A percentile compares a stretch with the other conserved stretches of the same genome.
phyloP scores from a whole-genome alignment of 164 flowering plant genomes.

The Litsea cubeba region DNA sequence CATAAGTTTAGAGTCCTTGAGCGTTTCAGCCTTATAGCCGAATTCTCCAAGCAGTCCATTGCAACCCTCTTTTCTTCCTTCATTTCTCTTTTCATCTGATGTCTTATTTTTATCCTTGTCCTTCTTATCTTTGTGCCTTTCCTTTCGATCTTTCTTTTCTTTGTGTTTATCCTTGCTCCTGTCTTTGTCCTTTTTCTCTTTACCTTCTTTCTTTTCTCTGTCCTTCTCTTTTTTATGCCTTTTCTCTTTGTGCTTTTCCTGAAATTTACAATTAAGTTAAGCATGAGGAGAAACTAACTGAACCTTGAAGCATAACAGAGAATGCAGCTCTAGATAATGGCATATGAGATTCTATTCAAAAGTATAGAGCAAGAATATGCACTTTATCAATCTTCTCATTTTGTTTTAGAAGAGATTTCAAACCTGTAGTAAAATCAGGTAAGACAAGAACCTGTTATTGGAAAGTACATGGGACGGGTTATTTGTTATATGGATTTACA shows the following conservation, averaged over 20 bases:
- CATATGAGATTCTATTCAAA: background rate
- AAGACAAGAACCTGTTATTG: background rate
- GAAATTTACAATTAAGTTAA: constrained; percentile 20
- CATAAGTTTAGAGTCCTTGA: constrained; percentile 34
- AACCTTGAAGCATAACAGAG: background rate
- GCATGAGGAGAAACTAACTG: background rate
- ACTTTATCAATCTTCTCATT: too few relatives aligned
- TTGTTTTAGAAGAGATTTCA: background rate
- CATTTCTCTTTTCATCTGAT: constrained; percentile 23
- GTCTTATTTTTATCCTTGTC: constrained; percentile 33
- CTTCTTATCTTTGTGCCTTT: constrained; percentile 54
- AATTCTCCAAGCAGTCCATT: constrained; percentile 13
- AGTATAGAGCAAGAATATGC: too few relatives aligned
- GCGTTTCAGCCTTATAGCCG: constrained; percentile 12
- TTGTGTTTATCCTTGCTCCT: constrained; percentile 38
- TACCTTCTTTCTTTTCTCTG: constrained; percentile 44
- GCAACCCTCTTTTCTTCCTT: constrained; percentile 8
- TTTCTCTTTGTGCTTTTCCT: constrained; percentile 73
- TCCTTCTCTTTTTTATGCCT: constrained; percentile 56
- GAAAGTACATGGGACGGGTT: background rate
- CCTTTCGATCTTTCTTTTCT: constrained; percentile 68
- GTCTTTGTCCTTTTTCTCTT: constrained; percentile 34
- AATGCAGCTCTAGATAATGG: too few relatives aligned
- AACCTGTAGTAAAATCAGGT: background rate
- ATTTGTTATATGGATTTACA: background rate